Evolutionary conservation across 108 stramenopile species (phyloP).

Genomic region (Bacterosira constricta): DNA sequence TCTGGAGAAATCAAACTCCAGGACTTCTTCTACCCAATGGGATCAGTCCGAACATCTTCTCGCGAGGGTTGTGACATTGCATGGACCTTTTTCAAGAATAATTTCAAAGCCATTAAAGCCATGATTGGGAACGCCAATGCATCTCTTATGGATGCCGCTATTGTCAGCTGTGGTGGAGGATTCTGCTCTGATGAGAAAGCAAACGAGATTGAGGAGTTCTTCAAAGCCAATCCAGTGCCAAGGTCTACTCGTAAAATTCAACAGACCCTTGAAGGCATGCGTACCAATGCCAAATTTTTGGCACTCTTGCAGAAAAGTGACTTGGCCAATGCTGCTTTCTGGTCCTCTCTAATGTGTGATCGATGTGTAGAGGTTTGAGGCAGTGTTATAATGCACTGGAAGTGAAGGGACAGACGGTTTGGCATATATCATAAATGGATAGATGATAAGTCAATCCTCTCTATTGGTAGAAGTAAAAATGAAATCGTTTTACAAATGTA

Average conservation of each 20-base stretch:
- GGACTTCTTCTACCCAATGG: constrained; percentile 97
- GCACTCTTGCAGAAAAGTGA: constrained; percentile 63
- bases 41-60: constrained; percentile 72
- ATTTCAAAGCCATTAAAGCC: constrained; percentile 75
- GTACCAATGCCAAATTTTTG: constrained; percentile 79
- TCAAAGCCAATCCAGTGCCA: constrained; percentile 82
- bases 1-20: constrained; percentile 94
- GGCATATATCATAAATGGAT: no score
- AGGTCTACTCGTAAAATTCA: constrained; percentile 82
- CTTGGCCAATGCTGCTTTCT: constrained; percentile 60
- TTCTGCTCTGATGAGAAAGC: constrained; percentile 85
- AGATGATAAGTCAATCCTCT: no score
- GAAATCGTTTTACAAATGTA: no score
- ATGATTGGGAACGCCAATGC: constrained; percentile 90
- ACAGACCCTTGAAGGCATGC: constrained; percentile 84
- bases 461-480: no score
- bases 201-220: constrained; percentile 91
- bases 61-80: constrained; percentile 81
- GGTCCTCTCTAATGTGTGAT: constrained; percentile 39
- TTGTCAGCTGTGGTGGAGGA: constrained; percentile 81
- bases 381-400: no score
- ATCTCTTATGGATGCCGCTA: constrained; percentile 90
- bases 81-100: constrained; percentile 91
- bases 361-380: background rate
- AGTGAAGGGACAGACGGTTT: no score